These are phyloP conservation scores for Epichloe uncinata DNA, from an alignment of 2,329 filamentous ascomycete species.

Conservation along the genomic window DNA sequence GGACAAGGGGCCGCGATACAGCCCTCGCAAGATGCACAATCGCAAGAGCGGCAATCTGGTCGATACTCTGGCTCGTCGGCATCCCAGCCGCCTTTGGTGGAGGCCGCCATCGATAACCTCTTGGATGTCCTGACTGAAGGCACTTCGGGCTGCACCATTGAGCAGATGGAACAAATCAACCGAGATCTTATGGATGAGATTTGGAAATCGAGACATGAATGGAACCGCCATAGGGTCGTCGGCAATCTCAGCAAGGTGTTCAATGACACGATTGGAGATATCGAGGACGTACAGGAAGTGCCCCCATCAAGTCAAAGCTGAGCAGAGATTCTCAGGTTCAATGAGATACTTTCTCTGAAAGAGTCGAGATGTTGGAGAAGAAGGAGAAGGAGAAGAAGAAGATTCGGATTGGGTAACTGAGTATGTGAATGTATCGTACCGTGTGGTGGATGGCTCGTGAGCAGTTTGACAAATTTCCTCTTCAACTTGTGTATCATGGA, in stretches of 20 bases:
- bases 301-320: slow-evolving; percentile 33
- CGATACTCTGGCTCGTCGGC: slow-evolving; percentile 23
- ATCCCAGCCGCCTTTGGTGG: slow-evolving; percentile 32
- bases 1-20: slow-evolving; percentile 19
- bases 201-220: slow-evolving; percentile 67
- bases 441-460: neutral
- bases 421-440: neutral
- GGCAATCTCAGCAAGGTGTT: slow-evolving; percentile 53
- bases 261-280: slow-evolving; percentile 60
- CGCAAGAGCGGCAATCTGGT: slow-evolving; percentile 5
- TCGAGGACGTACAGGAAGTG: slow-evolving; percentile 39
- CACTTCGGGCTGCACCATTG: slow-evolving; percentile 70
- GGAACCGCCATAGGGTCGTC: slow-evolving; percentile 68
- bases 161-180: slow-evolving; percentile 91
- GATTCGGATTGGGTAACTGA: neutral
- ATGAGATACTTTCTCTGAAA: neutral
- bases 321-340: slow-evolving; percentile 4
- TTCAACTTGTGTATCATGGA: neutral
- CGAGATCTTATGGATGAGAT: slow-evolving; percentile 81
- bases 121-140: slow-evolving; percentile 49
- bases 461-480: neutral
- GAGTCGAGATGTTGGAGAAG: neutral
- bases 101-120: slow-evolving; percentile 40
- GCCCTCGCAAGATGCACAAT: slow-evolving; percentile 20
- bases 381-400: neutral